Base-by-base conservation (phyloP, 2,329 filamentous ascomycete genomes). In the Colletotrichum orchidophilum region DNA sequence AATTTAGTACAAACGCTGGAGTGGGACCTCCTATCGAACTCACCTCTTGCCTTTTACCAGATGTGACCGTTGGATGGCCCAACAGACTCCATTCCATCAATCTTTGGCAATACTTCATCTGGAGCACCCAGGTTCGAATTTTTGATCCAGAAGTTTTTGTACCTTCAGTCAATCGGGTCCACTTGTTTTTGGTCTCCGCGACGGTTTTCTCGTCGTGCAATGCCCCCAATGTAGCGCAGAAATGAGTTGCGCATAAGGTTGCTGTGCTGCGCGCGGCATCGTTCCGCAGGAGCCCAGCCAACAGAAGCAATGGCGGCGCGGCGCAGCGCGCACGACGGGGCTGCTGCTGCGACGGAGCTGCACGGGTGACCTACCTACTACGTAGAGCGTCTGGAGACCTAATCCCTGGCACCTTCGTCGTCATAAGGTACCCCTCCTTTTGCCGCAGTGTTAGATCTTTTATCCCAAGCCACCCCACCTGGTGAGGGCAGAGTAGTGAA, bases 11-110 rank as follows among this genome's bases (percentile, higher is more conserved):
- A 0, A 55, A 1, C 35, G 24, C 76, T 84, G 86, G 87, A 88
- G 87, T 88, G 87, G 85, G 86, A 89, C 86, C 86, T 84, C 81
- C 86, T 89, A 88, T 82, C 81, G 87, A 89, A 90, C 86, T 86
- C 87, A 88, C 87, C 87, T 88, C 87, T 90, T 90, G 87, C 87
- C 87, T 89, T 91, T 91, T 90, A 90, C 88, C 88, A 90, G 88
- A 90, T 88, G 88, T 89, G 87, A 86, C 88, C 87, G 87, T 89
- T 87, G 87, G 72, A 61, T 73, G 75, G 80, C 80, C 80, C 80
- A 82, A 71, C 75, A 80, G 77, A 81, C 80, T 82, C 80, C 81
- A 78, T 77, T 82, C 79, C 71, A 72, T 70, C 63, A 81, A 82
- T 83, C 79, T 83, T 83, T 83, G 81, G 76, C 70, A 81, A 76